Percentiles rank a stretch among this genome's conserved stretches.
Evolutionary conservation across 352 stramenopile species (phyloP).

Genomic region (Phytophthora uliginosa): DNA sequence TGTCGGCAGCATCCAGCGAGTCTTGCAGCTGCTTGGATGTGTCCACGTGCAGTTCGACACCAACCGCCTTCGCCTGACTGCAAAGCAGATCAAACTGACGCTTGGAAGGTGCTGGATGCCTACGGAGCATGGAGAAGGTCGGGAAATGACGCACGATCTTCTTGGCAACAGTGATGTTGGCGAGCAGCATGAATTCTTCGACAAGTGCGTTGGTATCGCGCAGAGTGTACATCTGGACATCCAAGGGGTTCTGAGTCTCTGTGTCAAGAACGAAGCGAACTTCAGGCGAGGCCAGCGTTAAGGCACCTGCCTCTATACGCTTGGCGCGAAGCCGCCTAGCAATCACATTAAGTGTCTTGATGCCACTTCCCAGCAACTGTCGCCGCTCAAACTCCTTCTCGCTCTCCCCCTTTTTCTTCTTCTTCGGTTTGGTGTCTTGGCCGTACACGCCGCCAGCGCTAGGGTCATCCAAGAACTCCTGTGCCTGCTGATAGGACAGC

Average conservation of each 20-base stretch:
- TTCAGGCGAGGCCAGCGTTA: slow-evolving; percentile 98
- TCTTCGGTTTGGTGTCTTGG: slow-evolving; percentile 32
- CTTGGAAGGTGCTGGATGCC: slow-evolving; percentile 95
- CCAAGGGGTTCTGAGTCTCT: slow-evolving; percentile 98
- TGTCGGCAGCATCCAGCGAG: slow-evolving; percentile 82
- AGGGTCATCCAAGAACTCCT: slow-evolving; percentile 95
- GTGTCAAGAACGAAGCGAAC: slow-evolving; percentile 98
- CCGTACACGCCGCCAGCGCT: slow-evolving; percentile 60
- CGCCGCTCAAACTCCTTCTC: slow-evolving; percentile 38
- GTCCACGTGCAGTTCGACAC: slow-evolving; percentile 83
- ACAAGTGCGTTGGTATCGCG: slow-evolving; percentile 97
- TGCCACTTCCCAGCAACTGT: slow-evolving; percentile 78
- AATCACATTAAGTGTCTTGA: slow-evolving; percentile 94
- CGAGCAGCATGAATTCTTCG: slow-evolving; percentile 99
- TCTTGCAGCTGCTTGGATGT: slow-evolving; percentile 86
- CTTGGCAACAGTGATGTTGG: slow-evolving; percentile 99
- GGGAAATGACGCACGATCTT: slow-evolving; percentile 95
- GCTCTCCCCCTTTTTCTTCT: slow-evolving; percentile 54
- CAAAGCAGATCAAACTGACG: slow-evolving; percentile 94
- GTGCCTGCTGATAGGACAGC: slow-evolving; percentile 98
- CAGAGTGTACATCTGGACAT: slow-evolving; percentile 98
- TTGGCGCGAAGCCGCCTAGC: slow-evolving; percentile 92
- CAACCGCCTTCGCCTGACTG: slow-evolving; percentile 83
- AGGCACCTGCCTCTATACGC: slow-evolving; percentile 96
- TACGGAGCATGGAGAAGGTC: slow-evolving; percentile 95